Base-by-base conservation (phyloP, 1,284 basidiomycete species). In the Phaffia rhodozyma region DNA sequence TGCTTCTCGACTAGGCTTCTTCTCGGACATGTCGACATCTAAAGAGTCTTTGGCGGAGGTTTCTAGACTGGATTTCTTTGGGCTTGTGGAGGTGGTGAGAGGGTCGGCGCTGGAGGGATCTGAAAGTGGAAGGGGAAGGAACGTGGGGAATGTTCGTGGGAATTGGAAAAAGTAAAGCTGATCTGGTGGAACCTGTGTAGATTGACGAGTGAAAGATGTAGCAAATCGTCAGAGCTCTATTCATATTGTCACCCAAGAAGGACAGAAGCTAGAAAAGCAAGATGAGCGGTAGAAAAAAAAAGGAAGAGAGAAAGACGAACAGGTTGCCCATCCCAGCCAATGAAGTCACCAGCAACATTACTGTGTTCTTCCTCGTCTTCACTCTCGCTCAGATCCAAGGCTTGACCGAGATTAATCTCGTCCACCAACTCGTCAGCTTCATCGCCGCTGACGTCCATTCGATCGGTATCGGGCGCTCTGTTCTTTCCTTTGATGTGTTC, bases 101-200 rank as follows among this genome's bases (percentile, higher is more conserved):
- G 68, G 59, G 66, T 63, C 65, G 68, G 67, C 64, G 53, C 72
- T 61, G 60, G 71, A 62, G 56, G 69, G 55, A 48, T 67, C 52
- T 65, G 60, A 13, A 71, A 62, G 7, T 67, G 65, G 66, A 34
- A 65, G 49, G 61, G 70, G 61, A 32, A 78, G 68, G 74, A 93
- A 94, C 20, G 78, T 80, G 0, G 92, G 91, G 75, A 96, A 92
- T 0, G 89, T 85, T n/a, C 80, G 76, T 0, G 92, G 92, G 72
- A 97, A 94, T 74, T 94, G 92, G 78, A 96, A 94, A 68, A 92
- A 85, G 72, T 89, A 94, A 1, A 96, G 78, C 30, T 84, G 76
- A 80, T 71, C 72, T 84, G 83, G 78, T 81, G 84, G 70, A 76
- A 79, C 58, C 80, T 69, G 62, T 75, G 72, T 80, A 83, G 84